Evolutionary conservation across 2,329 filamentous ascomycete genomes (phyloP).

Genomic region (Pestalotiopsis sp.): DNA sequence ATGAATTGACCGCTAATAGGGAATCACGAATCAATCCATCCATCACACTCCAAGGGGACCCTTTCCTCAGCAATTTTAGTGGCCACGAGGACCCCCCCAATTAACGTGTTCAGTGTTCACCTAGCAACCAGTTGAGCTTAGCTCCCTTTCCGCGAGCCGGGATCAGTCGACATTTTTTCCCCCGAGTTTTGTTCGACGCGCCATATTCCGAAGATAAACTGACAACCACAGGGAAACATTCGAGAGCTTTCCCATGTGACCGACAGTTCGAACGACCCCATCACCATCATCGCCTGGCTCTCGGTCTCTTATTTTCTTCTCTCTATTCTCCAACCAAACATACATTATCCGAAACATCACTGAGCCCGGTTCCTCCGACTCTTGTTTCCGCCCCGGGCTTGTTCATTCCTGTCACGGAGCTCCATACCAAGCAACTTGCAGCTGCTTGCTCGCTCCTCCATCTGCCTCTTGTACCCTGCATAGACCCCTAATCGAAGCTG

Average conservation of each 20-base stretch:
- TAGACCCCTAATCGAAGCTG: constrained; percentile 11
- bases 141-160: background rate
- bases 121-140: background rate
- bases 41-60: background rate
- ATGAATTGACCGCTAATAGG: background rate
- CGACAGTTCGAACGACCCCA: background rate
- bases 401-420: background rate
- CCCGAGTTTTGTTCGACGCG: constrained; percentile 4
- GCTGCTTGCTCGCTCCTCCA: background rate
- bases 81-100: background rate
- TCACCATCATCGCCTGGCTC: background rate
- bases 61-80: background rate
- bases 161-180: constrained; percentile 5
- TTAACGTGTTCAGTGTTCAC: background rate
- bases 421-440: background rate
- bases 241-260: constrained; percentile 9
- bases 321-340: background rate
- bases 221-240: background rate
- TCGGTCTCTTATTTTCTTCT: background rate
- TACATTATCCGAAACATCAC: background rate
- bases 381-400: background rate
- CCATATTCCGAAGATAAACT: constrained; percentile 2
- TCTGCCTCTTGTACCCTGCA: background rate
- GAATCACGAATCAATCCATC: background rate
- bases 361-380: background rate